Conservation (phyloP, 192 early-diverging fungal species). For the Gorgonomyces haynaldii region DNA sequence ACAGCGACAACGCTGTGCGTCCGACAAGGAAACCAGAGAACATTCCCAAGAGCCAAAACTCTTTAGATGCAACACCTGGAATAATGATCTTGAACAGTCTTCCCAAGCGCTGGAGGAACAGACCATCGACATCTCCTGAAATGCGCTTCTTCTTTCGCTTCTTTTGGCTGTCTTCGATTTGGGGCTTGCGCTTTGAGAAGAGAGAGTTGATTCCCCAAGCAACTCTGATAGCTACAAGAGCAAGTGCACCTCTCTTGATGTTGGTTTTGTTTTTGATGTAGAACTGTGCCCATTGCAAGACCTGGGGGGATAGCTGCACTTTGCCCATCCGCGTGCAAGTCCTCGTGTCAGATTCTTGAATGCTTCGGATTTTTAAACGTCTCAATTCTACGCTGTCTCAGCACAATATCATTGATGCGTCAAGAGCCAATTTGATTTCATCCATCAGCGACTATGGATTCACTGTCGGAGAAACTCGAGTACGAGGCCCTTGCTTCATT, state of each 20-base stretch:
- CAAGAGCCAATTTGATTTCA: background rate
- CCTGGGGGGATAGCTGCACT: background rate
- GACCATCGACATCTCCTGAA: constrained; percentile 33
- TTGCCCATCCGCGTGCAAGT: constrained; percentile 2
- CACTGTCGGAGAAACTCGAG: constrained; percentile 15
- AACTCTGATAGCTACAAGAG: background rate
- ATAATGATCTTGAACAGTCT: constrained; percentile 70
- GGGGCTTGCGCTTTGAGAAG: background rate
- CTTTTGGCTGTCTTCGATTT: background rate
- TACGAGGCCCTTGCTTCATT: constrained; percentile 23
- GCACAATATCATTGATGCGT: too few species aligned
- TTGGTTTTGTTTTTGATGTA: constrained; percentile 2
- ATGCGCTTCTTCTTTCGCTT: constrained; percentile 20
- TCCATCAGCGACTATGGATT: constrained; percentile 21
- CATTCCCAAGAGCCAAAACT: constrained; percentile 72
- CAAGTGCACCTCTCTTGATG: background rate
- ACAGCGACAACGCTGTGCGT: constrained; percentile 80
- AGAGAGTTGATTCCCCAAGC: background rate
- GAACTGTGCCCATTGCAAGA: background rate
- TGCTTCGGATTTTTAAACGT: too few species aligned
- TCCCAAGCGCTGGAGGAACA: constrained; percentile 54
- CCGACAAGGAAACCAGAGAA: constrained; percentile 84
- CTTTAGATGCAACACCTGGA: constrained; percentile 70
- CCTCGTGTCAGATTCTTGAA: background rate
- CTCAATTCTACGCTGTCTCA: too few species aligned